Percentiles rank a stretch among this genome's conserved stretches.
Evolutionary conservation across 805 yeast genomes (phyloP).

Genomic region (Scheffersomyces ergatensis): DNA sequence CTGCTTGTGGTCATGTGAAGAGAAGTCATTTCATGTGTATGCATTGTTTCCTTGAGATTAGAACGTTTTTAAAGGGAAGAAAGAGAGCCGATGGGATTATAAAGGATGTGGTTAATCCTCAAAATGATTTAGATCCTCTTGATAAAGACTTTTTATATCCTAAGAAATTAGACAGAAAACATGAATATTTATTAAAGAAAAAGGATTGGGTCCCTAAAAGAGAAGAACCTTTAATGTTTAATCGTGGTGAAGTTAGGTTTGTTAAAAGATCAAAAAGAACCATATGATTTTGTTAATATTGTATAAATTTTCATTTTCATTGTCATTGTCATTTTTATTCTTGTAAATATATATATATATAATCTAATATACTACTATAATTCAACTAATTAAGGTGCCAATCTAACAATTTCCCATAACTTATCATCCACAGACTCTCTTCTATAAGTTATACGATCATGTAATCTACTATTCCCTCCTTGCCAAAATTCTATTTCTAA

Average conservation of each 20-base stretch:
- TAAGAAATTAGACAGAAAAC: conserved; percentile 51
- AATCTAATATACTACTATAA: not conserved
- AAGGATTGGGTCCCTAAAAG: conserved; percentile 46
- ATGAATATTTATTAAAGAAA: conserved; percentile 26
- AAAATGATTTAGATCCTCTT: conserved; percentile 47
- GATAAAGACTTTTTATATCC: conserved; percentile 74
- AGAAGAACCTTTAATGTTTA: conserved; percentile 39
- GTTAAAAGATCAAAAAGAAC: conserved; percentile 11
- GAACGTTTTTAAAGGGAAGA: conserved; percentile 63
- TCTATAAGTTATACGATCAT: conserved; percentile 78
- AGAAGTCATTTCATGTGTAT: conserved; percentile 89
- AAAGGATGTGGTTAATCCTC: conserved; percentile 9
- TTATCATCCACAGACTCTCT: conserved; percentile 46
- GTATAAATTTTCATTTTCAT: not conserved
- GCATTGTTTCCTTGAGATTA: conserved; percentile 86
- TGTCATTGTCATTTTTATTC: not conserved
- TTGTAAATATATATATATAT: conserved; percentile 4
- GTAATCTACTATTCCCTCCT: conserved; percentile 86
- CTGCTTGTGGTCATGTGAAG: conserved; percentile 91
- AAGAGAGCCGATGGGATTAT: conserved; percentile 21
- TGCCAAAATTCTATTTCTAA: conserved; percentile 96
- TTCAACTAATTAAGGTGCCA: conserved; percentile 56
- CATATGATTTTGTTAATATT: too few relatives aligned
- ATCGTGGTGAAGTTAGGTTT: conserved; percentile 18
- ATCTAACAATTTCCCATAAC: conserved; percentile 63